phyloP scores from a whole-genome alignment of 2,329 filamentous ascomycete genomes.

The Diaporthe citrichinensis region DNA sequence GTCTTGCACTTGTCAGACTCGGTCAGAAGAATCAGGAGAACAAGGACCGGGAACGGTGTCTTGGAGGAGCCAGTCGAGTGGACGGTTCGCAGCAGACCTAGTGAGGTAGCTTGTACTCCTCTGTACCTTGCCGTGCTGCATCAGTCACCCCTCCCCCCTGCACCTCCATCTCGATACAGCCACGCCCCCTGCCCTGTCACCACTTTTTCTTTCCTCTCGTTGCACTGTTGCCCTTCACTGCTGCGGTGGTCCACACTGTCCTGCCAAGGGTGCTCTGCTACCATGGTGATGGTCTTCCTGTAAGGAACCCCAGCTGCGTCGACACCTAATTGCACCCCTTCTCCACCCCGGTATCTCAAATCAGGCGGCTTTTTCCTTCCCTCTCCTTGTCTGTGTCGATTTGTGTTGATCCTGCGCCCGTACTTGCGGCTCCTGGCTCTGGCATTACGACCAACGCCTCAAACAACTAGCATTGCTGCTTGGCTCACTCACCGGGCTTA shows the following conservation, averaged over 20 bases:
- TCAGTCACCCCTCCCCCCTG: slow-evolving; percentile 30
- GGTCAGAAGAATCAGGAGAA: slow-evolving; percentile 35
- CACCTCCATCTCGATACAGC: slow-evolving; percentile 14
- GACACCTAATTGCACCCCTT: slow-evolving; percentile 30
- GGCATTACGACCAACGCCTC: slow-evolving; percentile 32
- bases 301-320: slow-evolving; percentile 35
- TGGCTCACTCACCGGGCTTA: slow-evolving; percentile 34
- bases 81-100: slow-evolving; percentile 33
- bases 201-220: slow-evolving; percentile 19
- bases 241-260: slow-evolving; percentile 37
- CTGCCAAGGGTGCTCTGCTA: slow-evolving; percentile 26
- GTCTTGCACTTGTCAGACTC: slow-evolving; percentile 36
- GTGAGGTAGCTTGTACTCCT: slow-evolving; percentile 36
- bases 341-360: slow-evolving; percentile 31
- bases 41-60: slow-evolving; percentile 22
- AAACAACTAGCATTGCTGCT: slow-evolving; percentile 37
- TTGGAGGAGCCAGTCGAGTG: slow-evolving; percentile 23
- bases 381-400: slow-evolving; percentile 42
- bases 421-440: slow-evolving; percentile 37
- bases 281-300: slow-evolving; percentile 32
- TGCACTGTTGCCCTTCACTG: slow-evolving; percentile 31
- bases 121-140: slow-evolving; percentile 38
- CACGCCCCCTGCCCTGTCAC: slow-evolving; percentile 31
- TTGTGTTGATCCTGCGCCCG: slow-evolving; percentile 37
- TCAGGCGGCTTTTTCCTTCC: slow-evolving; percentile 27